Conservation (phyloP, 2,329 filamentous ascomycete genomes). For the Paecilomyces sp. region DNA sequence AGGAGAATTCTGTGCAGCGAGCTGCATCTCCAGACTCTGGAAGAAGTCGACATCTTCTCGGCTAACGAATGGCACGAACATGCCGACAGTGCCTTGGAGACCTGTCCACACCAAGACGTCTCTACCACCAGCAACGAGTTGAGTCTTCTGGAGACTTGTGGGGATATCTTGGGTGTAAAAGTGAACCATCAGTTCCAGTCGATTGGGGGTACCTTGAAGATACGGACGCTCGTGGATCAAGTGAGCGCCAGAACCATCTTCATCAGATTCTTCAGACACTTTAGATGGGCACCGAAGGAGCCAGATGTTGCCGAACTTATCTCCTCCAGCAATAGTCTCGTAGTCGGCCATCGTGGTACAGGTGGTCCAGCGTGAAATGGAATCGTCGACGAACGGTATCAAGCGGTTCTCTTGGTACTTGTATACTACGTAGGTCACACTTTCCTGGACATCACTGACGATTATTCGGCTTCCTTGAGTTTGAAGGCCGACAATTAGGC, state of each 20-base stretch:
- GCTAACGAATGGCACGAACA: conserved; percentile 83
- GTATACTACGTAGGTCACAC: conserved; percentile 86
- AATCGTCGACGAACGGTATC: conserved; percentile 90
- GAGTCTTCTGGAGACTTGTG: conserved; percentile 80
- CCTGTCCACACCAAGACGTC: conserved; percentile 92
- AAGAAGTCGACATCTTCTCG: conserved; percentile 98
- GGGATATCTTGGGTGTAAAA: conserved; percentile 90
- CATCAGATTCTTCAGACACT: conserved; percentile 81
- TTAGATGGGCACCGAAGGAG: conserved; percentile 81
- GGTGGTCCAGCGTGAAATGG: conserved; percentile 82
- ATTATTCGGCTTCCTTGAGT: conserved; percentile 88
- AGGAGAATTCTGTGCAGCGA: conserved; percentile 79
- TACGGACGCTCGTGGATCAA: conserved; percentile 87
- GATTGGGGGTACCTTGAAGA: conserved; percentile 79
- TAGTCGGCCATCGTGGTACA: conserved; percentile 94
- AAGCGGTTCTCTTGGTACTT: conserved; percentile 86
- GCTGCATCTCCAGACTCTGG: conserved; percentile 82
- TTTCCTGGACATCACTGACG: conserved; percentile 87
- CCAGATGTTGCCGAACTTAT: conserved; percentile 98
- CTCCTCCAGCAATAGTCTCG: conserved; percentile 86
- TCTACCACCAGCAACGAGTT: conserved; percentile 82
- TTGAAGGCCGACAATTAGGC: conserved; percentile 80
- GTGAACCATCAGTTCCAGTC: conserved; percentile 78
- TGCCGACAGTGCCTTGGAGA: conserved; percentile 87
- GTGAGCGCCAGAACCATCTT: conserved; percentile 83